Conservation (phyloP, 441 rosid species). For the Erysimum pusillum region DNA sequence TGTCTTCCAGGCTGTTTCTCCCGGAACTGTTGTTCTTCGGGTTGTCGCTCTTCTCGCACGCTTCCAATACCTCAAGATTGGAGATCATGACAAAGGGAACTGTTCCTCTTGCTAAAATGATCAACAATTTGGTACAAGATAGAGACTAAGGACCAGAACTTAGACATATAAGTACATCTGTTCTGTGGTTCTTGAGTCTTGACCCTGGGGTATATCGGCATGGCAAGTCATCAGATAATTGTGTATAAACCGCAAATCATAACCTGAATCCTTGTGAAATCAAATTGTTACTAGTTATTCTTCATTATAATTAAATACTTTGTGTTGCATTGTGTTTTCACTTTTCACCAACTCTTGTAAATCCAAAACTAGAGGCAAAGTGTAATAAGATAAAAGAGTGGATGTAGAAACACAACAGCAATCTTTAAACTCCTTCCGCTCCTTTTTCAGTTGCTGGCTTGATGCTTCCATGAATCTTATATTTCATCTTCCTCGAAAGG, state of each 20-base stretch:
- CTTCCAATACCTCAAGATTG: conserved; percentile 85
- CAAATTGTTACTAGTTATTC: conserved; percentile 17
- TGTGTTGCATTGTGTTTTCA: conserved; percentile 23
- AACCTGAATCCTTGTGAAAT: conserved; percentile 23
- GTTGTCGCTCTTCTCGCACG: conserved; percentile 78
- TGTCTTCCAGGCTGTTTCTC: conserved; percentile 90
- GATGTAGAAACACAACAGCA: conserved; percentile 24
- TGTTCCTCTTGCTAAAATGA: conserved; percentile 83
- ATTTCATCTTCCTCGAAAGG: conserved; percentile 74
- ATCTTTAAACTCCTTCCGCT: conserved; percentile 17
- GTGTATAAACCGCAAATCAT: conserved; percentile 38
- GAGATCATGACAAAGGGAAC: conserved; percentile 98
- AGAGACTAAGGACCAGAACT: conserved; percentile 59
- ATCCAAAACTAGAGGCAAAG: conserved; percentile 3
- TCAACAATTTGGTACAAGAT: conserved; percentile 79
- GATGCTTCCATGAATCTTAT: conserved; percentile 40
- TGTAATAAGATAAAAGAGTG: conserved; percentile 16
- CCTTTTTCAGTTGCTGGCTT: neutral
- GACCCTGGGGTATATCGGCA: neutral
- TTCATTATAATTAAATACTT: conserved; percentile 25
- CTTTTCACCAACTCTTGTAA: conserved; percentile 27
- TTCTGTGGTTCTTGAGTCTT: conserved; percentile 20
- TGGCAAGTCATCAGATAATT: conserved; percentile 24
- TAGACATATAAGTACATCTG: conserved; percentile 34
- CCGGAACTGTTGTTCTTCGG: conserved; percentile 84